Evolutionary conservation across 176 grass and related monocot genomes (phyloP), one percentile per base, ranked within the genome.

Genomic region (Urochloa ruziziensis): DNA sequence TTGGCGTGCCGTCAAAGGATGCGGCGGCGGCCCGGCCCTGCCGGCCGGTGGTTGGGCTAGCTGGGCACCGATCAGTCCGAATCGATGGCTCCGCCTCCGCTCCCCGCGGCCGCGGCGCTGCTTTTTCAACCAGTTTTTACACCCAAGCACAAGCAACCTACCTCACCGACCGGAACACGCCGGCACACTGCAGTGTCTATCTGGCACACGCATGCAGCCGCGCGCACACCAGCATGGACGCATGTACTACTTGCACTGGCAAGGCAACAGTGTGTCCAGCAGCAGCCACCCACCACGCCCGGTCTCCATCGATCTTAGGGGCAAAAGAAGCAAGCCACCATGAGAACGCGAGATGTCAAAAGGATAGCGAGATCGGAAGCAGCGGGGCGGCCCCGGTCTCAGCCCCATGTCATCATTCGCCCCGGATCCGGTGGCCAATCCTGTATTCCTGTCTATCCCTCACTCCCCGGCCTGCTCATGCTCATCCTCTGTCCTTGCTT

Each of bases 361-460:
- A 25, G 19, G 60, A 52, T 14, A 5, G 0, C 12, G 25, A 83
- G 59, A 51, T 49, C 15, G 24, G 47, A 47, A 48, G 53, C 62
- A 16, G 43, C 35, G 5, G 71, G 49, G n/a, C n/a, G n/a, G n/a
- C n/a, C 24, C 56, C 36, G 21, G 54, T 4, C 35, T 13, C 48
- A 11, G 62, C 16, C 12, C 27, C 54, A 7, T 49, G 9, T 13
- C 34, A 66, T 67, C 62, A 62, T 70, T 83, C 59, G 44, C n/a
- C 44, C 80, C 33, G 73, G 80, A 78, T 83, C 73, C 56, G 21
- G 66, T 73, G 66, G 65, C 86, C 81, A 83, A 88, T 79, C 86
- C 66, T 88, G 39, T 40, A n/a, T n/a, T n/a, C n/a, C n/a, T 9
- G 80, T 78, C 46, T 79, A 43, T 43, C 43, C 19, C 19, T 77